Evolutionary conservation across 1,284 basidiomycete genomes (phyloP).

Genomic region (Rhodotorula glutinis): DNA sequence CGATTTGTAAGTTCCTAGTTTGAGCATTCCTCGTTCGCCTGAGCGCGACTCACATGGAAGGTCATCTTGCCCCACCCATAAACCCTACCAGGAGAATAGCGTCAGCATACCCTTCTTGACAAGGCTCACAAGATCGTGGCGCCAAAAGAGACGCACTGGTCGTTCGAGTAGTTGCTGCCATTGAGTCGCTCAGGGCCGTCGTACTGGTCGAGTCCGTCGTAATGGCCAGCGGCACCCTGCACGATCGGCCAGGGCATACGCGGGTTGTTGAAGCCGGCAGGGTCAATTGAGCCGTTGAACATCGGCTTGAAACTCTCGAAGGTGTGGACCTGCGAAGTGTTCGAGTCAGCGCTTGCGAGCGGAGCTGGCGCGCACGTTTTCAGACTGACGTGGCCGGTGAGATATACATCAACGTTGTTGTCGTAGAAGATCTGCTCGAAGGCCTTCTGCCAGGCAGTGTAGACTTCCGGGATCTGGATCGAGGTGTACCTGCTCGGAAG

Average conservation of each 20-base stretch:
- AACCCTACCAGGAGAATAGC: background rate
- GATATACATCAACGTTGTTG: constrained; percentile 9
- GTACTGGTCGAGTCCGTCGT: constrained; percentile 27
- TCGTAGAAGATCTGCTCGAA: constrained; percentile 39
- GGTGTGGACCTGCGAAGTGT: constrained; percentile 4
- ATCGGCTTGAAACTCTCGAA: constrained; percentile 41
- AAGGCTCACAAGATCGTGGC: no score
- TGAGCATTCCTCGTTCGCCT: no score
- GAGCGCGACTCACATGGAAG: constrained; percentile 7
- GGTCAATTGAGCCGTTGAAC: constrained; percentile 39
- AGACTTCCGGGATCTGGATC: constrained; percentile 3
- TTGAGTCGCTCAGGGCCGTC: constrained; percentile 3
- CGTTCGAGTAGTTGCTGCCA: constrained; percentile 8
- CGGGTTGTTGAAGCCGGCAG: constrained; percentile 44
- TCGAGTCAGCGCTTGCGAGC: no score
- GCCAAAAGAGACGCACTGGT: constrained; percentile 1
- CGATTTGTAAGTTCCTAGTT: no score
- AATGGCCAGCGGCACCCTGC: constrained; percentile 42
- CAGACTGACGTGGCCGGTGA: constrained; percentile 1
- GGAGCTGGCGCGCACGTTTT: no score
- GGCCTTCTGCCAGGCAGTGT: constrained; percentile 44
- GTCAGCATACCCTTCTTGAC: background rate
- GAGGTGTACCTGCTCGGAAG: constrained; percentile 3
- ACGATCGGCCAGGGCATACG: constrained; percentile 41
- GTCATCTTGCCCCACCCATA: constrained; percentile 27